These are phyloP conservation scores for Metarhizium robertsii DNA, from an alignment of 2,329 filamentous ascomycete genomes.

Conservation along the genomic window DNA sequence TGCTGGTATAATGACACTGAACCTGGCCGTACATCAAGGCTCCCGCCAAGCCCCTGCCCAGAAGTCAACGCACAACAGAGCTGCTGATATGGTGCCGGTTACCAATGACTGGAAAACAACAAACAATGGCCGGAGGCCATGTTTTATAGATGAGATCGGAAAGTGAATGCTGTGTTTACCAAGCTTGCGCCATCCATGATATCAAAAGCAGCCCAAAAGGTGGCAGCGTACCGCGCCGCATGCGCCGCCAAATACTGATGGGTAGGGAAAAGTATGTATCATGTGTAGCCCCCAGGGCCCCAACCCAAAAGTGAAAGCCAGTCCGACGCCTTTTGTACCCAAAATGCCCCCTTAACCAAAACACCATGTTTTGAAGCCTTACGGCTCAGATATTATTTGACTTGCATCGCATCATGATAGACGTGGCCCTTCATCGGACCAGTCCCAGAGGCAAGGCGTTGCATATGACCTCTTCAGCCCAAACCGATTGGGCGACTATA, in stretches of 20 bases:
- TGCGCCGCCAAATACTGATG: not conserved
- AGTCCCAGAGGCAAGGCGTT: not conserved
- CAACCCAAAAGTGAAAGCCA: not conserved
- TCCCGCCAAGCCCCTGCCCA: not conserved
- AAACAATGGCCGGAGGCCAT: not conserved
- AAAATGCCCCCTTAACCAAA: not conserved
- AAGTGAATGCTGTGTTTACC: not conserved
- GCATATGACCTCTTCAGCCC: not conserved
- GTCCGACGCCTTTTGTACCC: not conserved
- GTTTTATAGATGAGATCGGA: not conserved
- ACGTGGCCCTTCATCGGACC: not conserved
- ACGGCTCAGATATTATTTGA: not conserved
- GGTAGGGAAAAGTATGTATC: not conserved
- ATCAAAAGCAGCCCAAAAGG: not conserved
- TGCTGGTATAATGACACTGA: not conserved
- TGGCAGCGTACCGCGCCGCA: not conserved
- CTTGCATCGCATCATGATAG: not conserved
- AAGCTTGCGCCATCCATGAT: not conserved
- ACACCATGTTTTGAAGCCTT: not conserved
- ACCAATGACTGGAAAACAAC: not conserved
- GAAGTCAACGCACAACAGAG: not conserved
- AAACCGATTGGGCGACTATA: conserved; percentile 12
- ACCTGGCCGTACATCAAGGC: no score
- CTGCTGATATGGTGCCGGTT: not conserved
- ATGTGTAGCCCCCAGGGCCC: not conserved